These are phyloP conservation scores for Mycena albidolilacea DNA, from an alignment of 768 basidiomycete genomes.

Conservation along the genomic window DNA sequence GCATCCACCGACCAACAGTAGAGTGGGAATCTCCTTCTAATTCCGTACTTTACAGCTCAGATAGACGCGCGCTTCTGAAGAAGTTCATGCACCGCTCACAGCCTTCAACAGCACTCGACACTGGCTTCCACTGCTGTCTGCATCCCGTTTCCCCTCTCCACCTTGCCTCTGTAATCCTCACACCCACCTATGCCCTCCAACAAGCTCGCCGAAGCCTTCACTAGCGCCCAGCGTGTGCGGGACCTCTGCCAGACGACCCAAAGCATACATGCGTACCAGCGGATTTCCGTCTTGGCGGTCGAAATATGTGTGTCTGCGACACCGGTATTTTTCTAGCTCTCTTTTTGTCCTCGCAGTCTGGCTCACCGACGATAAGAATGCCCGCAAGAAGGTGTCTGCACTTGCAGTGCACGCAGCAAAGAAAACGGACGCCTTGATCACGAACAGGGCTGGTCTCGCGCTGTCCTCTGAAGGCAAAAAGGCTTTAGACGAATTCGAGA, in stretches of 20 bases:
- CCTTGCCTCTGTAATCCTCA: no score
- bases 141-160: no score
- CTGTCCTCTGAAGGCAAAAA: neutral
- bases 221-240: neutral
- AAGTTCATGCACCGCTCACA: no score
- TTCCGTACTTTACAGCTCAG: no score
- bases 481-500: neutral
- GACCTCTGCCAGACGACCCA: neutral
- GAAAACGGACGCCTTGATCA: neutral
- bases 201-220: neutral
- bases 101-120: no score
- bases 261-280: neutral
- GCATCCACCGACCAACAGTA: no score
- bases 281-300: neutral
- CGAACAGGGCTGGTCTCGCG: neutral
- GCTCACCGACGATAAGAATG: neutral
- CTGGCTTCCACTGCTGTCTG: no score
- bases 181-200: neutral
- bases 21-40: no score
- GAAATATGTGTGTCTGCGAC: neutral
- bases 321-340: neutral
- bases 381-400: neutral
- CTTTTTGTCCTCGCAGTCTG: neutral
- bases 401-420: neutral
- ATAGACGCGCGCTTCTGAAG: no score